These are phyloP conservation scores for Coriaria nepalensis DNA, from an alignment of 306 rosid genomes.

Conservation along the genomic window DNA sequence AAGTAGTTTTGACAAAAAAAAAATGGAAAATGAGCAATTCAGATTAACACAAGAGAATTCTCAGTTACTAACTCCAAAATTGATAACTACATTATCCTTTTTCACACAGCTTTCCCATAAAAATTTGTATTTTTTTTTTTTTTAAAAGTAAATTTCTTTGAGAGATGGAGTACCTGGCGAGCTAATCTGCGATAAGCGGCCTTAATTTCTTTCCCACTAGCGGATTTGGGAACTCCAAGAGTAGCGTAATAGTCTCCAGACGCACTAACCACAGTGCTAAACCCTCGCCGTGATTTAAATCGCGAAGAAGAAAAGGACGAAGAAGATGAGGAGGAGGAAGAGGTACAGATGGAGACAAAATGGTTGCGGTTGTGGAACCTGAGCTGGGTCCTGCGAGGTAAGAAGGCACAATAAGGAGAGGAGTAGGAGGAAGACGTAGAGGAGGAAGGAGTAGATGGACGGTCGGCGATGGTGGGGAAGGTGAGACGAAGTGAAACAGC, in stretches of 20 bases:
- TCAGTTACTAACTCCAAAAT: too few species aligned
- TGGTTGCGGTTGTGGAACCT: conserved; percentile 31
- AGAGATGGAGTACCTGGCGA: conserved; percentile 65
- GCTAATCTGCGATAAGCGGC: conserved; percentile 90
- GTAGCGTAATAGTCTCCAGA: conserved; percentile 78
- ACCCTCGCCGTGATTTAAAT: conserved; percentile 26
- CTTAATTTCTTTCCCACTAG: conserved; percentile 67
- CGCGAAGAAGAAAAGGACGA: conserved; percentile 15
- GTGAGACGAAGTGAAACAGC: conserved; percentile 35
- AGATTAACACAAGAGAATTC: too few species aligned
- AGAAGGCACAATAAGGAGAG: conserved; percentile 25
- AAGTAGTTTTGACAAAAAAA: conserved; percentile 5
- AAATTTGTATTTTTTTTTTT: too few species aligned
- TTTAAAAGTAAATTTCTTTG: not conserved
- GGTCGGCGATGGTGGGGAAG: conserved; percentile 15
- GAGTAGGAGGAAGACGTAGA: conserved; percentile 18
- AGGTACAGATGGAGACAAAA: conserved; percentile 28
- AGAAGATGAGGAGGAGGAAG: conserved; percentile 8
- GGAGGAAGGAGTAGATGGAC: conserved; percentile 20
- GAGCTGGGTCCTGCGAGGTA: conserved; percentile 30
- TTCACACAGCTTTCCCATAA: too few species aligned
- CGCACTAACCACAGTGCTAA: conserved; percentile 35
- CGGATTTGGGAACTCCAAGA: conserved; percentile 82
- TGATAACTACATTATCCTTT: too few species aligned
- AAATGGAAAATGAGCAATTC: not conserved